Evolutionary conservation across 148 eudicot species (phyloP), one percentile per base, ranked within the genome.

Genomic region (Tetragonia tetragonoides): DNA sequence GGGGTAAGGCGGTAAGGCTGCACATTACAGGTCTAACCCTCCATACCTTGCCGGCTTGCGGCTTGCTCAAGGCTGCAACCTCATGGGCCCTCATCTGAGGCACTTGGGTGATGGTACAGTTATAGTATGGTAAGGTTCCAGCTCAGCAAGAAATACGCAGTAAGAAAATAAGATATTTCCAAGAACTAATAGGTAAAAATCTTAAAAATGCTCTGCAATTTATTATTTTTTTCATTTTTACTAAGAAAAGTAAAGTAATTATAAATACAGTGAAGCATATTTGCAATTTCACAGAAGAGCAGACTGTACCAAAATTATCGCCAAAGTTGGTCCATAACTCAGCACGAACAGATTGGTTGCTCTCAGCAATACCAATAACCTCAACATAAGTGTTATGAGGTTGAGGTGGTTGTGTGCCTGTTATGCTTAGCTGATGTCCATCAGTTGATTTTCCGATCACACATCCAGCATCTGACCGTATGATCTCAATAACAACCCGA

Each of bases 341-440:
- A 53, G 97, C 93, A 42, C 77, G 83, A 69, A 88, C 79, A 63
- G 92, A 88, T 64, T 90, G 92, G 61, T 84, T 81, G 80, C 70
- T 76, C 51, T 95, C 99, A 39, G 97, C 99, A 78, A 95, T 88
- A 65, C 99, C 99, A 81, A 95, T 88, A 47, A 89, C 93, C 86
- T 95, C 99, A n/a, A 91, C 95, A 78, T 79, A 93, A 40, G 91
- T 87, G 23, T 80, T 77, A 20, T 89, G 90, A 77, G 91, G 83
- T 16, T 57, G 63, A 78, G 72, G 20, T 49, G 92, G 88, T 3
- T 88, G 84, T 24, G 86, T 80, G 20, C 98, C 98, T 83, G 89
- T 91, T 12, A 95, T 77, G 57, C 87, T 74, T 24, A 95, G 38
- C 83, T 95, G 97, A 60, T 87, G 90, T 62, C 89, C 97, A 85